Evolutionary conservation across 78 protist species (phyloP).

Genomic region (Planoprotostelium fungivorum): DNA sequence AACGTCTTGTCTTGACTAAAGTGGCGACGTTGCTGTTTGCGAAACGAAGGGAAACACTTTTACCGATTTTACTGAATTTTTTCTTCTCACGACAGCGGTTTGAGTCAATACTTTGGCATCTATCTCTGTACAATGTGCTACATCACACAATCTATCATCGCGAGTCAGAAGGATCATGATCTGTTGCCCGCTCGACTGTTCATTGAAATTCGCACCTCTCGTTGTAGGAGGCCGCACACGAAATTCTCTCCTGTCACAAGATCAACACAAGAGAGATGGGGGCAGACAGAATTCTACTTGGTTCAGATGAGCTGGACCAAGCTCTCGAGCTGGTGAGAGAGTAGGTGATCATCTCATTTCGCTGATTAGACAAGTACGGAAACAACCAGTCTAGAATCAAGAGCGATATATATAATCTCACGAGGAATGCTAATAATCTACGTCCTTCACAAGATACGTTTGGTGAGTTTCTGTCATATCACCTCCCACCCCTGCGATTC

Average conservation of each 20-base stretch:
- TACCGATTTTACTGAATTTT: too few species aligned
- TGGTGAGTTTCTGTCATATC: not conserved
- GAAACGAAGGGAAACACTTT: not conserved
- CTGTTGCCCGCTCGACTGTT: too few species aligned
- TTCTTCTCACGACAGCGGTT: too few species aligned
- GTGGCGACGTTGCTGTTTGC: not conserved
- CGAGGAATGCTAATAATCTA: not conserved
- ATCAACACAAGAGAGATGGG: not conserved
- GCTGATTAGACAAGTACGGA: not conserved
- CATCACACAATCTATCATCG: too few species aligned
- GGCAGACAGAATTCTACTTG: not conserved
- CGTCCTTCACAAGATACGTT: not conserved
- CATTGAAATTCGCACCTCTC: not conserved
- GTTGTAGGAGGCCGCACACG: not conserved
- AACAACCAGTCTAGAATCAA: not conserved
- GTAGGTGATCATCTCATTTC: not conserved
- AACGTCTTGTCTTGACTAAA: not conserved
- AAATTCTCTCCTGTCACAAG: not conserved
- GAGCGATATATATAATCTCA: not conserved
- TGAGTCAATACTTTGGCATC: too few species aligned
- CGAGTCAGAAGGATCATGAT: too few species aligned
- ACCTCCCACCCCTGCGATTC: too few species aligned
- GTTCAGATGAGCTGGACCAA: not conserved
- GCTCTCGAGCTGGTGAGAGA: not conserved
- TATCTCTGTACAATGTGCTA: too few species aligned